Evolutionary conservation across 495 filamentous ascomycete genomes (phyloP), one percentile per base, ranked within the genome.

Genomic region (Xylaria grammica): DNA sequence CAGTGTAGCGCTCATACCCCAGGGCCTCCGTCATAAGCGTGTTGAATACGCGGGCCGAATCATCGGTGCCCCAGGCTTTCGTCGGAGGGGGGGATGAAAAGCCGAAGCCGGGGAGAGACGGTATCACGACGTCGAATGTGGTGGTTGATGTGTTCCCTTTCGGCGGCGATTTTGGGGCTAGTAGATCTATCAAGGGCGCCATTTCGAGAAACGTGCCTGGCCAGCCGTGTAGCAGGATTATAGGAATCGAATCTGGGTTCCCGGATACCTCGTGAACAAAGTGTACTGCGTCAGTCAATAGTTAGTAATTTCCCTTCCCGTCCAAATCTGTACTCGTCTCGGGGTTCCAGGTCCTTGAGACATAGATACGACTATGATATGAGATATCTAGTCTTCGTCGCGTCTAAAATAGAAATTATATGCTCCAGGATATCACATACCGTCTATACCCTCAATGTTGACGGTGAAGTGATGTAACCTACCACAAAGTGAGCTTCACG

Each of bases 1-100:
- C 62, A 15, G 68, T 67, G 56, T 71, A 76, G 26, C 32, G 58
- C 1, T 58, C 6, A 44, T 76, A 78, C 1, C 71, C 73, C 11
- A 78, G 65, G 5, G 48, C 48, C 30, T 51, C 13, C 27, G 26
- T 51, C 48, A 51, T 51, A 10, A 51, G 48, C 27, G 4, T 51
- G 26, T 51, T 51, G 27, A 51, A 51, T 6, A 51, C 48, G 27
- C 48, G 48, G 5, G 26, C 48, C 13, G 48, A n/a, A 51, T 51
- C 48, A 8, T 7, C 20, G 13, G 48, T 6, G 15, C 0, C 15
- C 48, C 48, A 51, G 26, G 0, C 17, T 51, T 51, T 30, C 8
- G 48, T 51, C 26, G 48, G 48, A 30, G 48, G 48, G 17, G 26
- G 2, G 0, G 48, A 51, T 30, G 48, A 51, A 30, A 51, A 51